phyloP scores from a whole-genome alignment of 306 rosid genomes.

The Oxytropis ochrocephala region DNA sequence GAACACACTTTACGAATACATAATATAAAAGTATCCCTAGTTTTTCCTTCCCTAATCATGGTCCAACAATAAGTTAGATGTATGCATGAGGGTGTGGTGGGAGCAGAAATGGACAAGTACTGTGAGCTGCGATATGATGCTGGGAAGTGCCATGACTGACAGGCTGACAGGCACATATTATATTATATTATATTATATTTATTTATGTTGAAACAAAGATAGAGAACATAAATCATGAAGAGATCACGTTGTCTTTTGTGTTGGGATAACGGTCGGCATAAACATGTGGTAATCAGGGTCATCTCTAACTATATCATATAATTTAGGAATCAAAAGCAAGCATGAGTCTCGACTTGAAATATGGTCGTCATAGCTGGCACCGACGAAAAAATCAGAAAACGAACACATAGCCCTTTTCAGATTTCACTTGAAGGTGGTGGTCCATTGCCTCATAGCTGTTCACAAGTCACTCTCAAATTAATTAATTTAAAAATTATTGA shows the following conservation, averaged over 20 bases:
- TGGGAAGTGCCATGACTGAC: constrained; percentile 11
- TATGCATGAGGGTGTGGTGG: constrained; percentile 17
- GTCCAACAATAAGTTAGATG: too few relatives aligned
- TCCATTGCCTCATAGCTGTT: background rate
- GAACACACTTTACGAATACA: too few relatives aligned
- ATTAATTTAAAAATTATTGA: too few relatives aligned
- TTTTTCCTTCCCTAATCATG: too few relatives aligned
- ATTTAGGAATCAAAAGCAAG: background rate
- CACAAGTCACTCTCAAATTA: background rate
- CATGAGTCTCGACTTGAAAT: background rate
- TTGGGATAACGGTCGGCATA: constrained; percentile 16
- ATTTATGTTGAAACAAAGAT: too few relatives aligned
- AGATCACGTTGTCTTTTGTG: constrained; percentile 19
- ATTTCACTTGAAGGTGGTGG: background rate
- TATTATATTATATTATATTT: too few relatives aligned
- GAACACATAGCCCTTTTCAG: too few relatives aligned
- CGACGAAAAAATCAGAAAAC: background rate
- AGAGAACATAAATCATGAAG: background rate
- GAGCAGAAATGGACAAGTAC: constrained; percentile 12
- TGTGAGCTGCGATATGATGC: background rate
- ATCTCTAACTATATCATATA: background rate
- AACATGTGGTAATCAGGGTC: constrained; percentile 4
- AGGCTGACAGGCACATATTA: background rate
- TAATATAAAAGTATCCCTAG: too few relatives aligned
- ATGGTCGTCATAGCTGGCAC: too few relatives aligned